A percentile compares a stretch with the other conserved stretches of the same genome.
Evolutionary conservation across 2,329 filamentous ascomycete genomes (phyloP).

Genomic region (Aureobasidium sp.): DNA sequence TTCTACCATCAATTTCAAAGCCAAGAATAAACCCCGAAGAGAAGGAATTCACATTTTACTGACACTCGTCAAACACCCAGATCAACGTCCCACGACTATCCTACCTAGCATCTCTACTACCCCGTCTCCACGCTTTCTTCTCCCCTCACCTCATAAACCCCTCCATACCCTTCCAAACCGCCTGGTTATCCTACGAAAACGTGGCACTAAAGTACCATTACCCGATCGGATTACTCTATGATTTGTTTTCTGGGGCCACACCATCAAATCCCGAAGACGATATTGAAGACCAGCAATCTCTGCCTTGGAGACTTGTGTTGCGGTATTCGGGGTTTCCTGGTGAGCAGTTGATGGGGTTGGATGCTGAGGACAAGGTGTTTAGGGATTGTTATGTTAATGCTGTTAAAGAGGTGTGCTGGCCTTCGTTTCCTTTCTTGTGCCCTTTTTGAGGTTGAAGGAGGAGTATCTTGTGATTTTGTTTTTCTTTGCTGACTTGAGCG

Average conservation of each 20-base stretch:
- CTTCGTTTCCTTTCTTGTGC: no score
- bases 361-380: constrained; percentile 48
- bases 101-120: constrained; percentile 60
- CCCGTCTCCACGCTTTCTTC: constrained; percentile 58
- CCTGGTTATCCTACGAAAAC: constrained; percentile 61
- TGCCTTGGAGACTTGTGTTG: constrained; percentile 59
- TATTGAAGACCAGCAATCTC: constrained; percentile 19
- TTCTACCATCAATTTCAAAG: no score
- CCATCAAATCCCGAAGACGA: constrained; percentile 24
- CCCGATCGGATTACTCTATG: constrained; percentile 61
- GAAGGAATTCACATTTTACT: no score
- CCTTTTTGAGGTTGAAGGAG: background rate
- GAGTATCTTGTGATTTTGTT: background rate
- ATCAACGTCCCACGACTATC: constrained; percentile 59
- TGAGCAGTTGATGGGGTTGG: constrained; percentile 52
- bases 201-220: constrained; percentile 68
- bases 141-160: constrained; percentile 51
- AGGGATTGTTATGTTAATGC: constrained; percentile 63
- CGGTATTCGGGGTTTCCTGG: constrained; percentile 54
- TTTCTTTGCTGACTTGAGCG: constrained; percentile 15
- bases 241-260: constrained; percentile 57
- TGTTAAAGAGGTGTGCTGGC: constrained; percentile 58
- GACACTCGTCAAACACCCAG: constrained; percentile 25
- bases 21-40: no score
- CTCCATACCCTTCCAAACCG: constrained; percentile 43